These are phyloP conservation scores for Tricholoma sp. DNA, from an alignment of 768 basidiomycete species.

Conservation along the genomic window DNA sequence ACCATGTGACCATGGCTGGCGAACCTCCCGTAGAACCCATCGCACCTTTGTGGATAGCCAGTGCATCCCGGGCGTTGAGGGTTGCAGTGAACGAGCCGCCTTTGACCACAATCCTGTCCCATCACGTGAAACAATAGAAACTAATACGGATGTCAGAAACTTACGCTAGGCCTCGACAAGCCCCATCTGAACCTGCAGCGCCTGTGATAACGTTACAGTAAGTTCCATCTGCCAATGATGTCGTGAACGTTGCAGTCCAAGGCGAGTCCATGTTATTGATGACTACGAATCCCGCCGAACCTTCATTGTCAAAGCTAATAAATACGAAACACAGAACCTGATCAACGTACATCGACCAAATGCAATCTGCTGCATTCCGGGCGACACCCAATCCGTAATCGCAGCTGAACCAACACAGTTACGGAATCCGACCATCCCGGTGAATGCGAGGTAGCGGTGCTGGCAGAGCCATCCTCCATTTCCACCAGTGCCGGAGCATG, in stretches of 20 bases:
- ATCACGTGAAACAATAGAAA: neutral
- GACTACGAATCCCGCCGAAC: constrained; percentile 53
- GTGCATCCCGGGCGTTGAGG: too few species aligned
- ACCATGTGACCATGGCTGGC: too few species aligned
- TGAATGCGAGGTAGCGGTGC: constrained; percentile 53
- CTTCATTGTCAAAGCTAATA: constrained; percentile 20
- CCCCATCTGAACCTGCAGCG: constrained; percentile 22
- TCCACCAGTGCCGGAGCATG: constrained; percentile 46
- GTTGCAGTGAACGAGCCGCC: constrained; percentile 46
- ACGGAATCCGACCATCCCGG: constrained; percentile 62
- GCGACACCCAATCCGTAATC: constrained; percentile 54
- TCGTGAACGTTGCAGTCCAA: constrained; percentile 55
- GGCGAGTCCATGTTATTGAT: constrained; percentile 59
- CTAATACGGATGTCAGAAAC: constrained; percentile 9
- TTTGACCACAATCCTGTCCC: constrained; percentile 41
- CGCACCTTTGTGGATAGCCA: too few species aligned
- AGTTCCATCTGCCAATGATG: constrained; percentile 48
- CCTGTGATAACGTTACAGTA: constrained; percentile 68
- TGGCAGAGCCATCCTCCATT: constrained; percentile 64
- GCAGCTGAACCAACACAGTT: constrained; percentile 49
- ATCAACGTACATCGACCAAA: constrained; percentile 51
- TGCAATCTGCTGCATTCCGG: constrained; percentile 55
- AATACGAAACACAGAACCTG: neutral
- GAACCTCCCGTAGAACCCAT: too few species aligned
- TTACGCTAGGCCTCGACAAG: constrained; percentile 50